These are phyloP conservation scores for Tremella fuciformis DNA, from an alignment of 768 basidiomycete species.

Conservation along the genomic window DNA sequence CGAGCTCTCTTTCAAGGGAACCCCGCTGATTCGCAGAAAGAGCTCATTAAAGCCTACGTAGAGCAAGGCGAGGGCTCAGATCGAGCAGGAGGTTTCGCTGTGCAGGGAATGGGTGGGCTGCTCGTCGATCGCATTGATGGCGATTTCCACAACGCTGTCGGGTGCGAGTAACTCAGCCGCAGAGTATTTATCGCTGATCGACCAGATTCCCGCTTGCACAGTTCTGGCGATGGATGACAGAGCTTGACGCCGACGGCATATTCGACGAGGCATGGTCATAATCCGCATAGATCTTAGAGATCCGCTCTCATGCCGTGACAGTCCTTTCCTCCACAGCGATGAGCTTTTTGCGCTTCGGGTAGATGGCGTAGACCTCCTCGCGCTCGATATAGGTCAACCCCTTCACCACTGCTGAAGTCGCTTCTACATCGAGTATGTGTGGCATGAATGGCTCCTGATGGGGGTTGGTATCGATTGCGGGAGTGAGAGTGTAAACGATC, in stretches of 20 bases:
- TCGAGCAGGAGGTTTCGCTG: conserved; percentile 89
- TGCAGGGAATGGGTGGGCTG: conserved; percentile 80
- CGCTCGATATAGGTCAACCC: conserved; percentile 30
- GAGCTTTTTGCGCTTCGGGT: conserved; percentile 16
- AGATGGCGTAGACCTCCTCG: conserved; percentile 40
- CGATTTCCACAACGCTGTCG: conserved; percentile 85
- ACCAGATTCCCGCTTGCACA: conserved; percentile 74
- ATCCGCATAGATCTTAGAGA: neutral
- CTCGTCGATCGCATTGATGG: conserved; percentile 83
- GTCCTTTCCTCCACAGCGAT: conserved; percentile 24
- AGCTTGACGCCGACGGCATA: conserved; percentile 40
- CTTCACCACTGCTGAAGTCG: conserved; percentile 1
- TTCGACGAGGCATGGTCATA: conserved; percentile 43
- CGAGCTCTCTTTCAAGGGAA: neutral
- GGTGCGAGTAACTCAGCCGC: conserved; percentile 16
- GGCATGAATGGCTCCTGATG: conserved; percentile 38
- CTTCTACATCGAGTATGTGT: neutral
- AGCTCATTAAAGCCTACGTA: conserved; percentile 71
- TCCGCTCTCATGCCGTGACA: conserved; percentile 5
- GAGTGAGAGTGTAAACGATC: conserved; percentile 76
- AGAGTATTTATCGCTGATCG: conserved; percentile 2
- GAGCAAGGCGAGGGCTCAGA: conserved; percentile 80
- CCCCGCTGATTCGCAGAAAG: conserved; percentile 26
- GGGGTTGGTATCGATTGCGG: conserved; percentile 51
- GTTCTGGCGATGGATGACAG: conserved; percentile 51